phyloP scores from a whole-genome alignment of 495 filamentous ascomycete species.

The Terfezia claveryi region DNA sequence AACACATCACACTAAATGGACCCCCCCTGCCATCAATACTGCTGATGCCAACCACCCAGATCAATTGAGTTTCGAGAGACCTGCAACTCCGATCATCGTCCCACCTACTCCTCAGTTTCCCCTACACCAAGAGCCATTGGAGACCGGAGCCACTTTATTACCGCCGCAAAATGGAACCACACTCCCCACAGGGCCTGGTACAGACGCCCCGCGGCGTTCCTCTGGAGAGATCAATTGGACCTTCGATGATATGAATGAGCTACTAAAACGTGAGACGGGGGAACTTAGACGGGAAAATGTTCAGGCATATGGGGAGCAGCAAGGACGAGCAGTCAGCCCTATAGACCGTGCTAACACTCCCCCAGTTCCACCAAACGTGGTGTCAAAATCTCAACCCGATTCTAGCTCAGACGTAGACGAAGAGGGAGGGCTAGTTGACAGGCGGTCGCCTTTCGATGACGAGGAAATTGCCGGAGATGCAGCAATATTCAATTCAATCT shows the following conservation, averaged over 20 bases:
- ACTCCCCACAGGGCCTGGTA: slow-evolving; percentile 30
- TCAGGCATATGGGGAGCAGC: slow-evolving; percentile 5
- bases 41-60: too few species aligned
- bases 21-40: too few species aligned
- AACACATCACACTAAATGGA: too few species aligned
- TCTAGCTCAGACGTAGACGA: slow-evolving; percentile 1
- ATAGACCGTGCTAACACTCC: background rate
- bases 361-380: background rate
- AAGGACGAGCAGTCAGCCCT: slow-evolving; percentile 17
- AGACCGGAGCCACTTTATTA: background rate
- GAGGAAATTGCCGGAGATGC: background rate
- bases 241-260: slow-evolving; percentile 33
- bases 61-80: too few species aligned
- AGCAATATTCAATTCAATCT: background rate
- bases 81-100: background rate
- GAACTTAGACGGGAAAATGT: slow-evolving; percentile 12
- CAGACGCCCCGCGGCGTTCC: slow-evolving; percentile 26
- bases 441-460: slow-evolving; percentile 4
- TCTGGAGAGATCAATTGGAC: slow-evolving; percentile 31
- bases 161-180: slow-evolving; percentile 12
- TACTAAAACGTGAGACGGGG: slow-evolving; percentile 26
- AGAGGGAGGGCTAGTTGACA: slow-evolving; percentile 23
- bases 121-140: background rate
- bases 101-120: background rate
- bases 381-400: background rate